Evolutionary conservation across 179 eudicot species (phyloP).

Genomic region (Beta corolliflora): DNA sequence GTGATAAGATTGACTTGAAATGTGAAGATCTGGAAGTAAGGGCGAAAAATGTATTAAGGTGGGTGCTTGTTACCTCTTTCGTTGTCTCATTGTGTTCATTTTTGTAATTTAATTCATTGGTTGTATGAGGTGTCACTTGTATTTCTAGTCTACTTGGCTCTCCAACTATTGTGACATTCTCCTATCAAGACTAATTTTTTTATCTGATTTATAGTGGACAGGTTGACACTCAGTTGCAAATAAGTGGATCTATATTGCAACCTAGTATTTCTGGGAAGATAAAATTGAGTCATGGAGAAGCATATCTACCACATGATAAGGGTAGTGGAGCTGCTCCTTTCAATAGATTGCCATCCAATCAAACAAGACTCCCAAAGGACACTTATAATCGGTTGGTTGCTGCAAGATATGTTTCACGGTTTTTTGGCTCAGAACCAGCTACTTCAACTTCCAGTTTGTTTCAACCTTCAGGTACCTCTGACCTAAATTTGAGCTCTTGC

Average conservation of each 20-base stretch:
- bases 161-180: not conserved
- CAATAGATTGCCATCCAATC: constrained; percentile 62
- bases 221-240: constrained; percentile 94
- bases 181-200: constrained; percentile 15
- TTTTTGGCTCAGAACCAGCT: constrained; percentile 78
- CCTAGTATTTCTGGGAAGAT: constrained; percentile 95
- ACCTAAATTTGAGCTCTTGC: constrained; percentile 2
- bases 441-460: constrained; percentile 50
- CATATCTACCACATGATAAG: constrained; percentile 98
- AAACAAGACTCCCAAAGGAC: constrained; percentile 59
- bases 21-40: constrained; percentile 94
- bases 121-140: not conserved
- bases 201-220: constrained; percentile 69
- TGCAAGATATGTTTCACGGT: constrained; percentile 86
- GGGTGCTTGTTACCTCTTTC: constrained; percentile 25
- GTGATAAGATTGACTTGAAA: constrained; percentile 93
- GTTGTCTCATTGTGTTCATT: not conserved
- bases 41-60: constrained; percentile 92
- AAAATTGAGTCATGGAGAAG: constrained; percentile 95
- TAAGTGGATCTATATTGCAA: constrained; percentile 92
- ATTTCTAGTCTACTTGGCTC: not conserved
- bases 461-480: constrained; percentile 60
- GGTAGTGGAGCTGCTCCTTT: constrained; percentile 89
- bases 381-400: constrained; percentile 79
- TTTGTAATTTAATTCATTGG: not conserved